Evolutionary conservation across 2,329 filamentous ascomycete species (phyloP).

Genomic region (Neonectria coccinea): DNA sequence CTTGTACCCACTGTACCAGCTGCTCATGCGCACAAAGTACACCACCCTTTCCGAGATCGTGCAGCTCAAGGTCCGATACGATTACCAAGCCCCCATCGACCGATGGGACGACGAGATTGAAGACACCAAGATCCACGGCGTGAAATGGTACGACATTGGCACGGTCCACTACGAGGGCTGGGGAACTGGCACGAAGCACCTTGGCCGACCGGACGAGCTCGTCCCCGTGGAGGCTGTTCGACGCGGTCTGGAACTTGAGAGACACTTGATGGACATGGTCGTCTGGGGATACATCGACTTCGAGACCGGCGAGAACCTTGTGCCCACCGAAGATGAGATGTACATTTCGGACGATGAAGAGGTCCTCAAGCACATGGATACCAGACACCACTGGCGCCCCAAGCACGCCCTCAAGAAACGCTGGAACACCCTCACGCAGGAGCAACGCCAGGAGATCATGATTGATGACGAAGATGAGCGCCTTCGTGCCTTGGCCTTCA

Average conservation of each 20-base stretch:
- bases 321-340: conserved; percentile 62
- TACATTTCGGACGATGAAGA: conserved; percentile 63
- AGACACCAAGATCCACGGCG: conserved; percentile 57
- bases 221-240: conserved; percentile 67
- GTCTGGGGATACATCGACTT: conserved; percentile 72
- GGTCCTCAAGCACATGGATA: conserved; percentile 49
- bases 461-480: conserved; percentile 51
- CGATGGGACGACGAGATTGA: conserved; percentile 37
- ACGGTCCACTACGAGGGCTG: conserved; percentile 66
- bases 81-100: conserved; percentile 57
- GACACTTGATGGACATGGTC: conserved; percentile 67
- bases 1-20: conserved; percentile 67
- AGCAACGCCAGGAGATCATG: conserved; percentile 54
- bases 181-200: conserved; percentile 59
- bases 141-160: conserved; percentile 66
- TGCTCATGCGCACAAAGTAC: conserved; percentile 69
- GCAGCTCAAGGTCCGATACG: conserved; percentile 69
- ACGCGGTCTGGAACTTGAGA: conserved; percentile 65
- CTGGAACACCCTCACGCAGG: conserved; percentile 53
- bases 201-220: conserved; percentile 69
- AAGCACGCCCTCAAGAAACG: conserved; percentile 60
- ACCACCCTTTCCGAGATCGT: conserved; percentile 63
- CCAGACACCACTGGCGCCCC: conserved; percentile 55
- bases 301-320: conserved; percentile 61
- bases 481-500: conserved; percentile 52